phyloP scores from a whole-genome alignment of 495 filamentous ascomycete species.

The Aspergillus funiculosus region DNA sequence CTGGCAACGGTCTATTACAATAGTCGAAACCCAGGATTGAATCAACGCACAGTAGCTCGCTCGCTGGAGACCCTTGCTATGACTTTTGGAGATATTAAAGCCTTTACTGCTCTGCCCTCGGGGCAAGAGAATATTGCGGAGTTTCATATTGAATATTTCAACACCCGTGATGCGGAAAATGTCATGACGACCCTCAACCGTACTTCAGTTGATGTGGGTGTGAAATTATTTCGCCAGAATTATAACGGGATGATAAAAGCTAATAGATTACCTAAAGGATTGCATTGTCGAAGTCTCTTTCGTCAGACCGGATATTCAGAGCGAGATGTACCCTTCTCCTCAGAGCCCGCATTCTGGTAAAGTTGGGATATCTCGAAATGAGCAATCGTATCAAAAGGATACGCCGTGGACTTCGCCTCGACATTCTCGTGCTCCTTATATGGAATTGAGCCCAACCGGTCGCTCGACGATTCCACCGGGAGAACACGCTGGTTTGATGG shows the following conservation, averaged over 20 bases:
- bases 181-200: slow-evolving; percentile 40
- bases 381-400: slow-evolving; percentile 11
- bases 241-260: not conserved
- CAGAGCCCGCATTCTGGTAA: slow-evolving; percentile 16
- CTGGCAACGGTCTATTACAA: slow-evolving; percentile 26
- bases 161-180: slow-evolving; percentile 36
- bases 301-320: slow-evolving; percentile 24
- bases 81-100: slow-evolving; percentile 49
- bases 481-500: slow-evolving; percentile 29
- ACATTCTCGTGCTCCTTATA: slow-evolving; percentile 21
- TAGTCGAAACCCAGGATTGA: slow-evolving; percentile 18
- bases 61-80: slow-evolving; percentile 43
- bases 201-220: slow-evolving; percentile 43
- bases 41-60: slow-evolving; percentile 18
- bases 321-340: slow-evolving; percentile 7
- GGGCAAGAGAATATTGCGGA: slow-evolving; percentile 29
- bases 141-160: slow-evolving; percentile 51
- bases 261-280: slow-evolving; percentile 18
- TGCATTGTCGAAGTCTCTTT: slow-evolving; percentile 26
- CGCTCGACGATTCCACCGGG: slow-evolving; percentile 32
- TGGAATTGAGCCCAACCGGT: slow-evolving; percentile 36
- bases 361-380: slow-evolving; percentile 8
- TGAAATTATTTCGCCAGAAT: not conserved
- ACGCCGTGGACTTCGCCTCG: slow-evolving; percentile 14
- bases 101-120: slow-evolving; percentile 36